Evolutionary conservation across 1,284 basidiomycete species (phyloP), one percentile per base, ranked within the genome.

Genomic region (Pseudozyma hubeiensis): DNA sequence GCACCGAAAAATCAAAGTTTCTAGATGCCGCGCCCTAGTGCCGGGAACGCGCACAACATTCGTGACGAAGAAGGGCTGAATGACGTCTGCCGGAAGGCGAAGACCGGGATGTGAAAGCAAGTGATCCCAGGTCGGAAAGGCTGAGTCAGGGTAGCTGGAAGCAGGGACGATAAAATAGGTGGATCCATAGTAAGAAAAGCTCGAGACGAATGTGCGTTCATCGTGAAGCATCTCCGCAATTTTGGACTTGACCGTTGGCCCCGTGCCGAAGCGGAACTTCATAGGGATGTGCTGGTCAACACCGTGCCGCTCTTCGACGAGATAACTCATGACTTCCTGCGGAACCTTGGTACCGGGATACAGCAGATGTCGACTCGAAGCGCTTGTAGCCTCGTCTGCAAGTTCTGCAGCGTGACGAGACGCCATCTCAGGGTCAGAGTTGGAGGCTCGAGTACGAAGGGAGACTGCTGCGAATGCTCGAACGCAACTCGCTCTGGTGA

Each of bases 261-360:
- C 7, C n/a, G 3, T 48, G 9, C n/a, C 46, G 5, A 6, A 5
- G 11, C 17, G 10, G 7, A 29, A 4, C 0, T 1, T 5, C 6
- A 41, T 1, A 1, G 40, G 30, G 0, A 48, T 19, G 29, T 62
- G 53, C 3, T 53, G 5, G n/a, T 37, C 8, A 13, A 64, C 19
- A n/a, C 50, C 44, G 16, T 57, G 50, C 7, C 33, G 49, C 10
- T 64, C 46, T 4, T 43, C 13, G 11, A 64, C 14, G 8, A 64
- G 30, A 16, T 45, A 35, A 1, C 14, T 19, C 50, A 64, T 57
- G 4, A 64, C 55, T 1, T 19, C 33, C 17, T 13, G 8, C 4
- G 62, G 62, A 5, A 64, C 54, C 3, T 0, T 0, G 8, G 55
- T 64, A 3, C 34, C 46, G 4, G 62, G 62, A 33, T 44, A 61